Conservation (phyloP, 306 rosid species). For the Trichosanthes cucumerina region DNA sequence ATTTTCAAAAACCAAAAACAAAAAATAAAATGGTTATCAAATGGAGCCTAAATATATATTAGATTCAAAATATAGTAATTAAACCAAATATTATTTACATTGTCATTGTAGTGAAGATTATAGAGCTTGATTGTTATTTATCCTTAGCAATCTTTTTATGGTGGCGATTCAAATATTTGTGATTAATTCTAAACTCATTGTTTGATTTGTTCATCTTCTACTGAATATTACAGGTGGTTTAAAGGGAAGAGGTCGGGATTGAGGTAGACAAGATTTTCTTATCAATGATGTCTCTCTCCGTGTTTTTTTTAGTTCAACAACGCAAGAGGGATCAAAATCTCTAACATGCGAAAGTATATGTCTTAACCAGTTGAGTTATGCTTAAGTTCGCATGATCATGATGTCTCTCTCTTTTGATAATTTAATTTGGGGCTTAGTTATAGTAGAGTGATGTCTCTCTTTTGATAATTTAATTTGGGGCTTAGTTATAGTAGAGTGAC, state of each 20-base stretch:
- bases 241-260: constrained; percentile 38
- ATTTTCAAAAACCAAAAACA: no score
- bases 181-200: not conserved
- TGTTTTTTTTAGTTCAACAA: not conserved
- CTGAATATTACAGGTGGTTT: constrained; percentile 50
- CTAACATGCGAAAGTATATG: no score
- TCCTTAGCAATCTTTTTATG: not conserved
- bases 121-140: not conserved
- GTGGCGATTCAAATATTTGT: not conserved
- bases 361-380: not conserved
- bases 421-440: not conserved
- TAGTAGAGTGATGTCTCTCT: not conserved
- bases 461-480: no score
- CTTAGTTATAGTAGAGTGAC: not conserved
- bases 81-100: no score
- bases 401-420: not conserved
- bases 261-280: constrained; percentile 11
- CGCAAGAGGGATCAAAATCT: not conserved
- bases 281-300: not conserved
- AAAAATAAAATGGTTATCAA: no score
- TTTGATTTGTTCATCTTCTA: not conserved
- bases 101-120: not conserved
- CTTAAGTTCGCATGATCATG: not conserved
- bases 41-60: no score
- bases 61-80: no score